These are phyloP conservation scores for Alternaria brassicae DNA, from an alignment of 2,329 filamentous ascomycete species.

Conservation along the genomic window DNA sequence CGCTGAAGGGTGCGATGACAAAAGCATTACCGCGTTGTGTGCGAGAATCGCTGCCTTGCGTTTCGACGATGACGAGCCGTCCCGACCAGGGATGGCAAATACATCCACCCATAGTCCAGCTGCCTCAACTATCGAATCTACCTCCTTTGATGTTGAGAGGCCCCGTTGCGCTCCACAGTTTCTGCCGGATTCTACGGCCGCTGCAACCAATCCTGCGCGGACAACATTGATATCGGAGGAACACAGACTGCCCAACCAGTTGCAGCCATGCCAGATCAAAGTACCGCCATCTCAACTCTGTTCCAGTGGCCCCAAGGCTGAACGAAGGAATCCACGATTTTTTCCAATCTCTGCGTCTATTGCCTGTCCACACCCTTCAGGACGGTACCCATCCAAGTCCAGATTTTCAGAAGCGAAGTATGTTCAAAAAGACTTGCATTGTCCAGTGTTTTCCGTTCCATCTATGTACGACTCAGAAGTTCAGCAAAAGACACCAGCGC, in stretches of 20 bases:
- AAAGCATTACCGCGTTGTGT: conserved; percentile 16
- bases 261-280: background rate
- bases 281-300: background rate
- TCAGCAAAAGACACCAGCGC: background rate
- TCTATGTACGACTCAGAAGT: background rate
- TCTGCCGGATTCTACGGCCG: conserved; percentile 14
- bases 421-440: background rate
- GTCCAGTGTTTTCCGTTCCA: background rate
- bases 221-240: background rate
- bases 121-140: background rate
- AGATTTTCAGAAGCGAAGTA: background rate
- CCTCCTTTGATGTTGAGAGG: conserved; percentile 16
- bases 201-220: background rate
- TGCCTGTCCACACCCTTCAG: background rate
- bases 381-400: background rate
- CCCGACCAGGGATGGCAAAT: background rate
- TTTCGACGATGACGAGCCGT: conserved; percentile 11
- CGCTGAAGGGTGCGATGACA: background rate
- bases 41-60: conserved; percentile 14
- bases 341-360: background rate
- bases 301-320: background rate
- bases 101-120: background rate
- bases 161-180: conserved; percentile 37
- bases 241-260: background rate
- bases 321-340: background rate